These are phyloP conservation scores for Hygrocybe punicea DNA, from an alignment of 768 basidiomycete species.

Conservation along the genomic window DNA sequence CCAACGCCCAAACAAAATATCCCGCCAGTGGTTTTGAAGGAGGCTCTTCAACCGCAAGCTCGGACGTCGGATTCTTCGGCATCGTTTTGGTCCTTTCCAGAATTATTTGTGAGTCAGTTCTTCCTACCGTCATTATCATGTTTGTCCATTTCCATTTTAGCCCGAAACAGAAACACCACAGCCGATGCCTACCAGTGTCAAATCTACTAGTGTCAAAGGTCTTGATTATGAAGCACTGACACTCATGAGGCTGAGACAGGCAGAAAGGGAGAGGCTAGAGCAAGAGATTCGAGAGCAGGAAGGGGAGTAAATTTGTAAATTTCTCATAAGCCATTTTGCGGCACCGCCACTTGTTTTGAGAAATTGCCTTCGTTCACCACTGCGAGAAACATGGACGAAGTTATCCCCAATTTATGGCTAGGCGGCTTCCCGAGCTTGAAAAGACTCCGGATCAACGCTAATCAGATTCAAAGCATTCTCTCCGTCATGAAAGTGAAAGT, in stretches of 20 bases:
- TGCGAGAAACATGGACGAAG: slow-evolving; percentile 65
- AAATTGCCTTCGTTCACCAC: too few species aligned
- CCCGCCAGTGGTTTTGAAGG: not conserved
- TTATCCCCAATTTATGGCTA: slow-evolving; percentile 79
- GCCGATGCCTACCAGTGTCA: too few species aligned
- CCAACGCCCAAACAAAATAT: slow-evolving; percentile 6
- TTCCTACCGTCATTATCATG: not conserved
- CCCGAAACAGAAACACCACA: too few species aligned
- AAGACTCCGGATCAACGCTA: slow-evolving; percentile 53
- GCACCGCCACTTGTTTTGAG: too few species aligned
- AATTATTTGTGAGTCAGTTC: slow-evolving; percentile 45
- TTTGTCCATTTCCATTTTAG: slow-evolving; percentile 9
- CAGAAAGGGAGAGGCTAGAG: slow-evolving; percentile 74
- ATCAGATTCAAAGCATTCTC: slow-evolving; percentile 73
- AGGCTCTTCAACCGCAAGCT: slow-evolving; percentile 30
- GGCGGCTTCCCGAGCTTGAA: slow-evolving; percentile 74
- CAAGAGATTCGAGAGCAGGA: slow-evolving; percentile 66
- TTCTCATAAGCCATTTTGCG: too few species aligned
- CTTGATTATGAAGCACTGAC: slow-evolving; percentile 80
- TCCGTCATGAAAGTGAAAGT: slow-evolving; percentile 69
- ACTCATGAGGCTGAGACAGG: slow-evolving; percentile 75
- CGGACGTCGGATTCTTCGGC: slow-evolving; percentile 30
- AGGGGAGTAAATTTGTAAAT: slow-evolving; percentile 34
- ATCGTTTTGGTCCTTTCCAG: slow-evolving; percentile 63
- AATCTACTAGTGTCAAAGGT: slow-evolving; percentile 31